phyloP scores from a whole-genome alignment of 495 filamentous ascomycete species.

The Neurospora pannonica region DNA sequence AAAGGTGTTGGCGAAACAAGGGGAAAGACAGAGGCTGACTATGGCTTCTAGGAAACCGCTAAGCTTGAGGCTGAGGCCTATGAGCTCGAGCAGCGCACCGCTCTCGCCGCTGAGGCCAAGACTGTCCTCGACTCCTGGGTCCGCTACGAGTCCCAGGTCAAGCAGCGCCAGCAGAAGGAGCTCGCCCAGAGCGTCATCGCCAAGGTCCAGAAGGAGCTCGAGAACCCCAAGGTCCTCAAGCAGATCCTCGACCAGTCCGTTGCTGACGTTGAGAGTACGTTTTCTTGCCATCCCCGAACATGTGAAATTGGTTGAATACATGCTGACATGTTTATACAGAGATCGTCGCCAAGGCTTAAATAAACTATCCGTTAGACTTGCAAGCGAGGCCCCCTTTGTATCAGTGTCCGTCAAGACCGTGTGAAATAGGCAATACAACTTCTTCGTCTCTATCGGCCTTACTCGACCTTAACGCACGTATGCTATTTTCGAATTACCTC shows the following conservation, averaged over 20 bases:
- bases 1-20: not conserved
- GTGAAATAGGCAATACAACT: constrained; percentile 36
- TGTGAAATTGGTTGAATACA: not conserved
- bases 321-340: constrained; percentile 26
- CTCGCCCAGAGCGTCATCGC: constrained; percentile 83
- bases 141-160: constrained; percentile 95
- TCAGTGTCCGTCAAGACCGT: constrained; percentile 34
- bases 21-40: constrained; percentile 5
- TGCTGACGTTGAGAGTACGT: constrained; percentile 91
- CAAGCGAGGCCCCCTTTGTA: constrained; percentile 38
- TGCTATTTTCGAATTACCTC: not conserved
- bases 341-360: constrained; percentile 47
- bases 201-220: constrained; percentile 96
- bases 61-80: constrained; percentile 89
- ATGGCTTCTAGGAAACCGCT: constrained; percentile 74
- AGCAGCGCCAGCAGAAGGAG: constrained; percentile 95
- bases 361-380: constrained; percentile 26
- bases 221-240: constrained; percentile 90
- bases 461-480: not conserved
- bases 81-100: constrained; percentile 92
- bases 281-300: not conserved
- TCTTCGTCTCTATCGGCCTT: constrained; percentile 6
- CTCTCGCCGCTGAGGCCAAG: constrained; percentile 86
- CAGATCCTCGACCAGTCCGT: constrained; percentile 94
- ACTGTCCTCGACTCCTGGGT: constrained; percentile 95